These are phyloP conservation scores for Pseudonitzschia delicatissima DNA, from an alignment of 108 stramenopile genomes.

Conservation along the genomic window DNA sequence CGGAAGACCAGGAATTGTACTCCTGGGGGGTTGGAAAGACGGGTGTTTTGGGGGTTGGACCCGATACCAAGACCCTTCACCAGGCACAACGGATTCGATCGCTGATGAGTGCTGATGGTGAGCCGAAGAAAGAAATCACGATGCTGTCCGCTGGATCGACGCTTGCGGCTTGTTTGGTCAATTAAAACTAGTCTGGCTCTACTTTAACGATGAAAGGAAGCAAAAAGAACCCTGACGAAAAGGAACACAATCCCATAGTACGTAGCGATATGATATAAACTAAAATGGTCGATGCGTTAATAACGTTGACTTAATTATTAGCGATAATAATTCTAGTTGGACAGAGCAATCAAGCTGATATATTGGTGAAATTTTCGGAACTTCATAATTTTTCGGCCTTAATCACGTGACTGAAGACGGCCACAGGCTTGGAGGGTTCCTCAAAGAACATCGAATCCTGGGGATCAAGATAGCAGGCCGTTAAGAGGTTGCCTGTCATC, in stretches of 20 bases:
- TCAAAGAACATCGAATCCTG: constrained; percentile 82
- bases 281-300: no score
- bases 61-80: constrained; percentile 45
- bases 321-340: no score
- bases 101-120: constrained; percentile 46
- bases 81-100: constrained; percentile 43
- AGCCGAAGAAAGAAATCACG: constrained; percentile 36
- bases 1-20: constrained; percentile 64
- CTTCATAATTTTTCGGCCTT: constrained; percentile 28
- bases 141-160: constrained; percentile 62
- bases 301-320: no score
- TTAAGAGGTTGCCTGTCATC: constrained; percentile 69
- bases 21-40: constrained; percentile 72
- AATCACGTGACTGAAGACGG: constrained; percentile 68
- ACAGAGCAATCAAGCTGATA: no score
- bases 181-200: no score
- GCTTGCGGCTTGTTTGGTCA: constrained; percentile 68
- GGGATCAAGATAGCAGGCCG: constrained; percentile 75
- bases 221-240: no score
- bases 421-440: constrained; percentile 77
- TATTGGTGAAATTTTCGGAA: no score
- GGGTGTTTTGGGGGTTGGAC: constrained; percentile 68
- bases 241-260: no score
- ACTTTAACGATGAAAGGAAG: no score
- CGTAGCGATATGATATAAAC: no score